Evolutionary conservation across 2,329 filamentous ascomycete species (phyloP).

Genomic region (Hypoxylon sp.): DNA sequence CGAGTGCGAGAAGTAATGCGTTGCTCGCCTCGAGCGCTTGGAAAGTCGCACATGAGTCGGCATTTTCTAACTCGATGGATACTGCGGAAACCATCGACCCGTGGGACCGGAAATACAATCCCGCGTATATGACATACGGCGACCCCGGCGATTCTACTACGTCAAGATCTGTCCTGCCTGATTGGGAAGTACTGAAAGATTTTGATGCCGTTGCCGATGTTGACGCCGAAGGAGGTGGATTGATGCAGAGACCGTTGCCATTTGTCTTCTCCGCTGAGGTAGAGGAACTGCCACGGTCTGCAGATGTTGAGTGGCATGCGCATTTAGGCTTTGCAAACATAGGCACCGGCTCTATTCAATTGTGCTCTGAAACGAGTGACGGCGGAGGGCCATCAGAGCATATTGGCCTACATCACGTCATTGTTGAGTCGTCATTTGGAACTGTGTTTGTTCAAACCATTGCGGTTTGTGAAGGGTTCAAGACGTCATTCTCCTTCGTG

Average conservation of each 20-base stretch:
- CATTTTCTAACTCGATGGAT: slow-evolving; percentile 61
- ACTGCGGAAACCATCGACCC: slow-evolving; percentile 71
- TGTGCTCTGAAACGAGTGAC: slow-evolving; percentile 26
- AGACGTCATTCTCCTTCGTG: neutral
- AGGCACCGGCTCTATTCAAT: slow-evolving; percentile 45
- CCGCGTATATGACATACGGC: slow-evolving; percentile 62
- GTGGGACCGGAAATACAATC: slow-evolving; percentile 77
- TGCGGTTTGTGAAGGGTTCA: slow-evolving; percentile 13
- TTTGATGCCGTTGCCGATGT: slow-evolving; percentile 57
- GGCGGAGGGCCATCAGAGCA: neutral
- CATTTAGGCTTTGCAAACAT: slow-evolving; percentile 70
- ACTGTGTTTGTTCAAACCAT: slow-evolving; percentile 50
- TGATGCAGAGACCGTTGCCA: slow-evolving; percentile 63
- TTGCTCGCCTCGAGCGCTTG: slow-evolving; percentile 64
- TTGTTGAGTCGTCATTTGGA: slow-evolving; percentile 42
- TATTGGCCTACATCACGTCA: slow-evolving; percentile 48
- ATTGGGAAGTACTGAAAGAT: slow-evolving; percentile 63
- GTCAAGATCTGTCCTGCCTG: slow-evolving; percentile 61
- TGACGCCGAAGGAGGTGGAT: slow-evolving; percentile 37
- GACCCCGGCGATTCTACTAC: slow-evolving; percentile 44
- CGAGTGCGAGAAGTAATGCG: slow-evolving; percentile 55
- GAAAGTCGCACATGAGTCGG: slow-evolving; percentile 60
- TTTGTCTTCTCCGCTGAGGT: slow-evolving; percentile 84
- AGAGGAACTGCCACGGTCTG: slow-evolving; percentile 79
- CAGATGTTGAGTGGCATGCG: slow-evolving; percentile 87